phyloP scores from a whole-genome alignment of 2,329 filamentous ascomycete species.

The Ophiostoma quercus region DNA sequence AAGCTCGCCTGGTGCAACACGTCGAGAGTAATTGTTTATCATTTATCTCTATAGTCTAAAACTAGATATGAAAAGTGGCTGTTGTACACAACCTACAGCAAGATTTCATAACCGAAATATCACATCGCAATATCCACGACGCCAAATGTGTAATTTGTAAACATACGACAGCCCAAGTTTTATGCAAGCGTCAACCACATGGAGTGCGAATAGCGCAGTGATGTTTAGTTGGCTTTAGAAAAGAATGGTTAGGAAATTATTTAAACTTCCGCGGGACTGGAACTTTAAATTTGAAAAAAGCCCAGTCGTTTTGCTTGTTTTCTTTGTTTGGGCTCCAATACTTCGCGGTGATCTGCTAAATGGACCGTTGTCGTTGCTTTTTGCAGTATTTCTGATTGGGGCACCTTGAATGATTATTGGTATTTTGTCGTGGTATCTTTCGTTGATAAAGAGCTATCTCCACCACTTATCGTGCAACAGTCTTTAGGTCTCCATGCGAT shows the following conservation, averaged over 20 bases:
- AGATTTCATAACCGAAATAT: not conserved
- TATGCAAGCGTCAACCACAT: not conserved
- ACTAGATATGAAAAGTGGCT: not conserved
- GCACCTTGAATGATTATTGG: not conserved
- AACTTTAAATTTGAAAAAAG: too few relatives aligned
- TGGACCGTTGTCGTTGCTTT: not conserved
- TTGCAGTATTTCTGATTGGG: not conserved
- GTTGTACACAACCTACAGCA: not conserved
- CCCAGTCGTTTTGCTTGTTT: not conserved
- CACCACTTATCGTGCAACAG: not conserved
- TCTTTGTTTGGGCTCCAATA: not conserved
- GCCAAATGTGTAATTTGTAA: not conserved
- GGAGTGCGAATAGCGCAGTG: too few relatives aligned
- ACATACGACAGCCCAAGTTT: not conserved
- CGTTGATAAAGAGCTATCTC: not conserved
- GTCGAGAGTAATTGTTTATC: not conserved
- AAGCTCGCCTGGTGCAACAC: not conserved
- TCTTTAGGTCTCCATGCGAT: not conserved
- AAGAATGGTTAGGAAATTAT: not conserved
- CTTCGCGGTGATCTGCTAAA: not conserved
- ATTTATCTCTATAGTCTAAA: not conserved
- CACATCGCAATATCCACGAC: not conserved
- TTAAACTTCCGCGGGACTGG: not conserved
- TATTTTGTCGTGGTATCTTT: not conserved
- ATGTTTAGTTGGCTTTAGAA: too few relatives aligned